A percentile compares a stretch with the other conserved stretches of the same genome.
phyloP scores from a whole-genome alignment of 108 stramenopile species.

The Conticribra guillardii region DNA sequence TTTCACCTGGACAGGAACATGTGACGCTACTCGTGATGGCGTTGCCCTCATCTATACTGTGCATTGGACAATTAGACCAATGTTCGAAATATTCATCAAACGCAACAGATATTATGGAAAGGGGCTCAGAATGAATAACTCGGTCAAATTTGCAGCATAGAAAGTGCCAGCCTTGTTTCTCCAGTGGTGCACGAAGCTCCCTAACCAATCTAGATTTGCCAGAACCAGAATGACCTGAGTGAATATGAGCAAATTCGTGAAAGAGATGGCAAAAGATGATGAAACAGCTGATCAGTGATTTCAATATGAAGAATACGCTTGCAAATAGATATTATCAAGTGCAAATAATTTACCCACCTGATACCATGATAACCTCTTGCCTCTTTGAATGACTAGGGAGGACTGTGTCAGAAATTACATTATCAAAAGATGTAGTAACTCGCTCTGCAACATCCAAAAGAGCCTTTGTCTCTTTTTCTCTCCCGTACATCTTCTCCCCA shows the following conservation, averaged over 20 bases:
- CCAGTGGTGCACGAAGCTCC: background rate
- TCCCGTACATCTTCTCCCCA: slow-evolving; percentile 25
- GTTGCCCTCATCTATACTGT: background rate
- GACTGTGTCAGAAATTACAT: slow-evolving; percentile 15
- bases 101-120: slow-evolving; percentile 26
- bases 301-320: no score
- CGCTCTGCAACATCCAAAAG: slow-evolving; percentile 15
- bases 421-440: background rate
- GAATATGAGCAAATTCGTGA: background rate
- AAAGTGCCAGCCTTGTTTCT: slow-evolving; percentile 34
- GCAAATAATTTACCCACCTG: no score
- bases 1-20: background rate
- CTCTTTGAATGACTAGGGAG: no score
- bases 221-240: slow-evolving; percentile 56
- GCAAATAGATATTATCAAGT: no score
- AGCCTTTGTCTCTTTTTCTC: slow-evolving; percentile 13
- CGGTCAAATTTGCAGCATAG: slow-evolving; percentile 40
- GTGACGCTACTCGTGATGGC: background rate
- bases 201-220: slow-evolving; percentile 62
- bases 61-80: slow-evolving; percentile 1
- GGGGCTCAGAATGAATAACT: slow-evolving; percentile 30
- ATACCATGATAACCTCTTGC: no score
- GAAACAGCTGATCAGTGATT: no score
- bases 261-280: background rate
- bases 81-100: slow-evolving; percentile 23